These are phyloP conservation scores for Monosporascus sp. DNA, from an alignment of 2,329 filamentous ascomycete genomes.

Conservation along the genomic window DNA sequence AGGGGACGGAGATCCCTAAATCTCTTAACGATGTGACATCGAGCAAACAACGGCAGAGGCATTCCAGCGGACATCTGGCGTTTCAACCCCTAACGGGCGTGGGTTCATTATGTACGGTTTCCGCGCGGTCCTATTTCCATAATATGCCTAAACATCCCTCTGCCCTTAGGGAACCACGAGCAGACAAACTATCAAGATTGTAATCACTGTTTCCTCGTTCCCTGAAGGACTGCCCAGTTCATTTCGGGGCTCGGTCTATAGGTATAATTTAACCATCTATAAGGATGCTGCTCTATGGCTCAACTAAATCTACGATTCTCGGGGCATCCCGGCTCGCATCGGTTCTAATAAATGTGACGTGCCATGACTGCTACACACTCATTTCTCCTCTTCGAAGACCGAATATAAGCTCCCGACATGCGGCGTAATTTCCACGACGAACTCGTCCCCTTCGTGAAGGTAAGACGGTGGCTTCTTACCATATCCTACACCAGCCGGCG, in stretches of 20 bases:
- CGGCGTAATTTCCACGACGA: slow-evolving; percentile 36
- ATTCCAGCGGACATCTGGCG: not conserved
- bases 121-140: not conserved
- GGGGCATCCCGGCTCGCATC: not conserved
- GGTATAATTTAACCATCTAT: not conserved
- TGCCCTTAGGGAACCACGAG: too few relatives aligned
- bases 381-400: slow-evolving; percentile 32
- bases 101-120: not conserved
- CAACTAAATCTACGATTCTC: not conserved
- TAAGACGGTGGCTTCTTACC: slow-evolving; percentile 32
- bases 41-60: not conserved
- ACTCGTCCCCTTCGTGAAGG: slow-evolving; percentile 35
- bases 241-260: not conserved
- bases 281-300: not conserved
- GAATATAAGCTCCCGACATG: slow-evolving; percentile 39
- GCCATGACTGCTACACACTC: slow-evolving; percentile 1
- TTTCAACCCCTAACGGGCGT: not conserved
- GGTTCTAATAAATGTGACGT: not conserved
- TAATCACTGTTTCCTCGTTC: not conserved
- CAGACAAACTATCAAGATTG: not conserved
- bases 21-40: not conserved
- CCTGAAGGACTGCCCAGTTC: not conserved
- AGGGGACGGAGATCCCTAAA: too few relatives aligned
- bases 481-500: slow-evolving; percentile 36
- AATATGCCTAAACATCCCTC: too few relatives aligned